Percentiles rank a stretch among this genome's conserved stretches.
Conservation (phyloP, 2,329 filamentous ascomycete genomes). For the Cytospora schulzeri region DNA sequence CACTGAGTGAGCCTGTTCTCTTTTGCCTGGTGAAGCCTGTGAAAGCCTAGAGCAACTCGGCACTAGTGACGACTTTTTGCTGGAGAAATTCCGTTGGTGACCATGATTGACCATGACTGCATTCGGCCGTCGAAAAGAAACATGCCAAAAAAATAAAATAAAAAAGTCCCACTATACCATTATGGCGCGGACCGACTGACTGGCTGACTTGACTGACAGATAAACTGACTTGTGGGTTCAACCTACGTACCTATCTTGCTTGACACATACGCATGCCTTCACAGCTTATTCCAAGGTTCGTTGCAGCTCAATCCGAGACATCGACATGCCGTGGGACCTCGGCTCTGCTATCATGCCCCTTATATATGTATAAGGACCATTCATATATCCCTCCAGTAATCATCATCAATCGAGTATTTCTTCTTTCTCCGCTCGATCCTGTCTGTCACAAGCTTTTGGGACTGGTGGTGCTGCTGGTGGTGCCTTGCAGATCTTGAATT, state of each 20-base stretch:
- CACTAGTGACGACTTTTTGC: neutral
- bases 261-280: too few relatives aligned
- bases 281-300: neutral
- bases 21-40: too few relatives aligned
- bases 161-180: neutral
- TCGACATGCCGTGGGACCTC: neutral
- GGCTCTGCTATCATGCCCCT: neutral
- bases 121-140: too few relatives aligned
- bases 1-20: too few relatives aligned
- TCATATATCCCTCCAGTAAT: too few relatives aligned
- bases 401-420: too few relatives aligned
- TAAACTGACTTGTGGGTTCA: neutral
- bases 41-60: too few relatives aligned
- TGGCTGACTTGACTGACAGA: neutral
- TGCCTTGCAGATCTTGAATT: neutral
- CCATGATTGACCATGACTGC: too few relatives aligned
- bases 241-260: too few relatives aligned
- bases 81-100: too few relatives aligned
- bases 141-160: too few relatives aligned
- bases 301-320: neutral
- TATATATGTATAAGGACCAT: too few relatives aligned
- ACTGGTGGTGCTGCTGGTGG: neutral
- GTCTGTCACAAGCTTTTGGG: neutral
- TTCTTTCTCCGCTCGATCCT: neutral
- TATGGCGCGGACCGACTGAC: neutral